Evolutionary conservation across 1,284 basidiomycete genomes (phyloP), one percentile per base, ranked within the genome.

Genomic region (Meira nashicola): DNA sequence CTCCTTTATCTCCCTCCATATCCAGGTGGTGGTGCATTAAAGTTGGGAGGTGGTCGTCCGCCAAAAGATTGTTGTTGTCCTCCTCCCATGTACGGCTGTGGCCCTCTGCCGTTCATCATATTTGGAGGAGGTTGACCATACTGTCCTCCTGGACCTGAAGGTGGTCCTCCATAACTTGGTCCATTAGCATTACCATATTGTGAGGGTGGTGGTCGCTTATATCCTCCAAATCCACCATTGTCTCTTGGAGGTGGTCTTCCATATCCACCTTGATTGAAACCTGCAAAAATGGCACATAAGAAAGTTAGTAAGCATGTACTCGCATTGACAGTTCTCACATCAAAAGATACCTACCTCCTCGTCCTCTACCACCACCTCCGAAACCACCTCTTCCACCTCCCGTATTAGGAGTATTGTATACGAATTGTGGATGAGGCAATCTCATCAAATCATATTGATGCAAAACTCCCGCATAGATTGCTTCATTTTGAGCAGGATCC

Each of bases 401-500:
- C 39, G 11, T 25, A 8, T 17, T 17, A n/a, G 57, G 52, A 38
- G 23, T 8, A 9, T 43, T 19, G 17, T 40, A 39, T 21, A 60
- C 39, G 37, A 43, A 33, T 12, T 38, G 17, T 15, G 71, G 70
- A 58, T 68, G 67, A 7, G 65, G 68, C 39, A 74, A 54, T 14
- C 64, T 60, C 4, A 62, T 61, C 19, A 62, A 49, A 79, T 96
- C 91, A 78, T 95, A 96, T 44, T 88, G 86, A 50, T 87, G 86
- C 47, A 90, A 90, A 78, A 98, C 92, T 78, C 92, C 90, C 83
- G 97, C 92, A 77, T 96, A 93, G 78, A 95, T 91, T 71, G 82
- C 90, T 80, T 97, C 93, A 12, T 93, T 90, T 80, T 94, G 92
- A 82, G 95, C 91, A 78, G 94, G 91, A 59, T 92, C 92, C 62